phyloP scores from a whole-genome alignment of 2,329 filamentous ascomycete genomes.

The Diplocarpon rosae region DNA sequence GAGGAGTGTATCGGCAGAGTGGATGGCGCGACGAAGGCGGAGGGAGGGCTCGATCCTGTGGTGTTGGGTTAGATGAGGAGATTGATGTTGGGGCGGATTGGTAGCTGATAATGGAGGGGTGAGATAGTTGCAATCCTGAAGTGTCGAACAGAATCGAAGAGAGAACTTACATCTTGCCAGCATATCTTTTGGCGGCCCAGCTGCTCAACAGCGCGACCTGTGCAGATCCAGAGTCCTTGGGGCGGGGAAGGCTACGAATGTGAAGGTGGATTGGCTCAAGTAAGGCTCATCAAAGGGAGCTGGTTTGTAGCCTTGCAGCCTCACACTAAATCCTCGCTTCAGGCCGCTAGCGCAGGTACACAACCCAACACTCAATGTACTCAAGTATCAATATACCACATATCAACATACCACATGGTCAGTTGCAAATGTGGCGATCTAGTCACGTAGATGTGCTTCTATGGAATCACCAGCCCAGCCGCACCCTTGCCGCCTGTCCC shows the following conservation, averaged over 20 bases:
- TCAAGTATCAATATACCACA: too few species aligned
- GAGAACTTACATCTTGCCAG: constrained; percentile 9
- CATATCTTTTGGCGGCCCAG: constrained; percentile 2
- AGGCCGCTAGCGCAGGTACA: not conserved
- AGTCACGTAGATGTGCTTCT: too few species aligned
- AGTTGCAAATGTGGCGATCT: too few species aligned
- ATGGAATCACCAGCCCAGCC: too few species aligned
- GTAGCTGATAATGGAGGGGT: not conserved
- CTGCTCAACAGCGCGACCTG: not conserved
- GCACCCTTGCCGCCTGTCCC: too few species aligned
- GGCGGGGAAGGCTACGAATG: not conserved
- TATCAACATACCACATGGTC: too few species aligned
- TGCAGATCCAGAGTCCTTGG: not conserved
- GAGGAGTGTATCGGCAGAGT: constrained; percentile 58
- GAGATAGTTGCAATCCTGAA: not conserved
- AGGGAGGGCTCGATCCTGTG: constrained; percentile 64
- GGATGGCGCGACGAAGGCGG: constrained; percentile 73
- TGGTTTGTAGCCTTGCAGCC: not conserved
- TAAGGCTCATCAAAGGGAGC: too few species aligned
- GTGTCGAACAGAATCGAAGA: not conserved
- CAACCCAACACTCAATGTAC: too few species aligned
- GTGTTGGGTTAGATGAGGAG: not conserved
- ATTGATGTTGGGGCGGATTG: too few species aligned
- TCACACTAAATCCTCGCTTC: not conserved
- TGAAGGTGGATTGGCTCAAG: too few species aligned